Conservation (phyloP, 148 eudicot genomes). For the Cornus controversa region DNA sequence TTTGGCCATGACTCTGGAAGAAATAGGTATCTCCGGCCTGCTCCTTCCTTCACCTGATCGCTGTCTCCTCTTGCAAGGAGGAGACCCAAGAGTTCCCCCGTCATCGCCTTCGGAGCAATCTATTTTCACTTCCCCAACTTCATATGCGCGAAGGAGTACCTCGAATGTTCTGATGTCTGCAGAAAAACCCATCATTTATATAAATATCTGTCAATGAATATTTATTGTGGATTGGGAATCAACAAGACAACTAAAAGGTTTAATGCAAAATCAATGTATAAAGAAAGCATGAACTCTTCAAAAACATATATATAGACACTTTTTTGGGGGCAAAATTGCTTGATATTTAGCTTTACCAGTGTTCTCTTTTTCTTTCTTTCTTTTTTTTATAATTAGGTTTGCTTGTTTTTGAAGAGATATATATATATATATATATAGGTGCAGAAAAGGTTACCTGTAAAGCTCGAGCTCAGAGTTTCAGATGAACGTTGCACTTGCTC, state of each 20-base stretch:
- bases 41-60: conserved; percentile 38
- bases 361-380: too few relatives aligned
- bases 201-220: background rate
- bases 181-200: background rate
- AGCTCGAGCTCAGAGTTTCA: conserved; percentile 54
- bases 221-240: too few relatives aligned
- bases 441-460: conserved; percentile 55
- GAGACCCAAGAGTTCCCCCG: conserved; percentile 33
- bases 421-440: background rate
- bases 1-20: conserved; percentile 55
- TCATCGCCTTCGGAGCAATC: conserved; percentile 37
- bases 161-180: conserved; percentile 89
- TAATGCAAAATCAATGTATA: background rate
- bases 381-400: too few relatives aligned
- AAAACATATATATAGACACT: too few relatives aligned
- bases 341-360: too few relatives aligned
- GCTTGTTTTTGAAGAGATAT: too few relatives aligned
- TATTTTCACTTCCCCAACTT: conserved; percentile 58
- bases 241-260: background rate
- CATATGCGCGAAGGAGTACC: conserved; percentile 75
- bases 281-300: background rate
- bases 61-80: conserved; percentile 71
- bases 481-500: conserved; percentile 92
- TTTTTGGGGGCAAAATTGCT: too few relatives aligned
- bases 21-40: conserved; percentile 36